Conservation (phyloP, 2,329 filamentous ascomycete genomes). For the Orbilia javanica region DNA sequence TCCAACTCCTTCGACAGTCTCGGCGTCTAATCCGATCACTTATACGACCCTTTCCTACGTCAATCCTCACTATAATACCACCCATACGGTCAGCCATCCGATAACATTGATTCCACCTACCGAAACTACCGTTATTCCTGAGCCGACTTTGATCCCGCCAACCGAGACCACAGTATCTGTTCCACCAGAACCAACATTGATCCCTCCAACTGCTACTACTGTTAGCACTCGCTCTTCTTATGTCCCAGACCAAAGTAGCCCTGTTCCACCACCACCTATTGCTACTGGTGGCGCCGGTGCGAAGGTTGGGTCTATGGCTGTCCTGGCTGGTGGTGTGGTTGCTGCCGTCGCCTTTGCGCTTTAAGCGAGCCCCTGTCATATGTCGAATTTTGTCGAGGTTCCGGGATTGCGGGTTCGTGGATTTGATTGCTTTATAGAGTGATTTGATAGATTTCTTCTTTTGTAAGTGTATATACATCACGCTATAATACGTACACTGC, state of each 20-base stretch:
- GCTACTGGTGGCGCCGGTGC: constrained; percentile 19
- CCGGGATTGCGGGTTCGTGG: not conserved
- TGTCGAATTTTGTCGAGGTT: not conserved
- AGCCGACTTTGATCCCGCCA: constrained; percentile 26
- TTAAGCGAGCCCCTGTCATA: not conserved
- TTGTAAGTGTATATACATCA: not conserved
- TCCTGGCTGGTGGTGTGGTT: not conserved
- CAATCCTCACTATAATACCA: constrained; percentile 18
- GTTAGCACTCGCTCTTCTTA: constrained; percentile 4
- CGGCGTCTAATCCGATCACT: constrained; percentile 16
- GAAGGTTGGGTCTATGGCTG: not conserved
- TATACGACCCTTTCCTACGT: constrained; percentile 4
- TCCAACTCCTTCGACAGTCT: not conserved
- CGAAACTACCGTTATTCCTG: constrained; percentile 17
- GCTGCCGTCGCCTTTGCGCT: constrained; percentile 17
- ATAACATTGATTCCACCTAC: constrained; percentile 21
- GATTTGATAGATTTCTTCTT: not conserved
- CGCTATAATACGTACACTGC: not conserved
- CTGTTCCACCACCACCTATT: constrained; percentile 28
- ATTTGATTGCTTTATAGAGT: not conserved
- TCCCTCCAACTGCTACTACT: constrained; percentile 26
- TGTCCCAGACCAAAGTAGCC: constrained; percentile 5
- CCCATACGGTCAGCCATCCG: not conserved
- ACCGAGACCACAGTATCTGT: constrained; percentile 4
- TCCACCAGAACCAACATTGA: not conserved